Percentiles rank a stretch among this genome's conserved stretches.
Conservation (phyloP, 306 rosid species). For the Cucumis sativus region DNA sequence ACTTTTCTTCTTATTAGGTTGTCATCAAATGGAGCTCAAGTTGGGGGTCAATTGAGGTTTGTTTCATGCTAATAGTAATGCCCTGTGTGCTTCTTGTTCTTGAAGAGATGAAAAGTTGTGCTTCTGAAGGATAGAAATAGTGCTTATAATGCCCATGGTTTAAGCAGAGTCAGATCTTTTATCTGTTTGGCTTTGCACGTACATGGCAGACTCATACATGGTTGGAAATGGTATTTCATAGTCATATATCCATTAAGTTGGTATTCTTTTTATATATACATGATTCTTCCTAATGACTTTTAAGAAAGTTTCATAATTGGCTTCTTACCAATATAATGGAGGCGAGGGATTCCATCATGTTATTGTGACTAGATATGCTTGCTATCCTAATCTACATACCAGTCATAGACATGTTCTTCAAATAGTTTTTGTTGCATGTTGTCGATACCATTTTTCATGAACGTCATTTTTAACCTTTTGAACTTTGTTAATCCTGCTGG, state of each 20-base stretch:
- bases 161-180: not conserved
- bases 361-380: not conserved
- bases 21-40: conserved; percentile 55
- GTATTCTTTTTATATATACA: not conserved
- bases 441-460: not conserved
- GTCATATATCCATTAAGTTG: not conserved
- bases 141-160: not conserved
- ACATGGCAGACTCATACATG: not conserved
- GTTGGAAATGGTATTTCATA: not conserved
- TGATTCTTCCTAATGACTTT: not conserved
- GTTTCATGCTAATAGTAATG: not conserved
- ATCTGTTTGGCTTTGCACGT: not conserved
- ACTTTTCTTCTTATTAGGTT: conserved; percentile 30
- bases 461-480: not conserved
- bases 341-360: not conserved
- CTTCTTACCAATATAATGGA: not conserved
- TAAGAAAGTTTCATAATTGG: not conserved
- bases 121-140: not conserved
- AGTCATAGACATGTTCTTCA: not conserved
- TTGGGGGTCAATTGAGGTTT: conserved; percentile 74
- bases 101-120: not conserved
- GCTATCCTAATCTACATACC: not conserved
- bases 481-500: not conserved
- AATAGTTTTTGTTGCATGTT: not conserved
- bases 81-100: not conserved